Evolutionary conservation across 164 flowering plant genomes (phyloP), one percentile per base, ranked within the genome.

Genomic region (Vitis rotundifolia): DNA sequence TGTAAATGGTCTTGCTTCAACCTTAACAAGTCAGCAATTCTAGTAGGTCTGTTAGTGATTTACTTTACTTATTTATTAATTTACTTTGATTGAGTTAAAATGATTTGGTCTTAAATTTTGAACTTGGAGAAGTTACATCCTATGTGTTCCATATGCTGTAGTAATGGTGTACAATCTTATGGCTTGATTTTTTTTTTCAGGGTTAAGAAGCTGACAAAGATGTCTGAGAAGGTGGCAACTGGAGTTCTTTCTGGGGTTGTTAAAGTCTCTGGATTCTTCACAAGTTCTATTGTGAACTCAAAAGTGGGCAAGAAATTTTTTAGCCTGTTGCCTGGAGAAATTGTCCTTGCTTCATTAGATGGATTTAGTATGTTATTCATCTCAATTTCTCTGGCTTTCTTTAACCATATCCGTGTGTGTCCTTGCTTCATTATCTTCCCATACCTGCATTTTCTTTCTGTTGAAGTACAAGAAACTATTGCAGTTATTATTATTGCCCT

Each of bases 231-330:
- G 31, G 85, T 86, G 68, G 91, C 88, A 14, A 74, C 56, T 12
- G 92, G 88, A 37, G 68, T 88, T 29, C 79, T 88, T 16, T 83
- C 90, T 13, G 91, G 95, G 28, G 90, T 85, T 51, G 80, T 84
- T 62, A 88, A 77, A 75, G 88, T 88, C 49, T 81, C 89, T 53
- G 88, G 90, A 7, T 82, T 75, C 70, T 71, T 87, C 65, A 85
- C 96, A 6, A 83, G 93, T 68, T 73, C 94, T 11, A 64, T 93
- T 48, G 93, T 77, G 18, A 93, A 95, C 75, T 91, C 98, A 18
- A 82, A 73, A 78, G 84, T 64, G 8, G 99, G 99, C 49, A 84
- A 90, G 84, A 93, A 88, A 69, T 89, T 93, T 63, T 88, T 90
- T 66, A 77, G 85, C 73, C 83, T 86, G 49, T 61, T 88, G 55